A percentile compares a stretch with the other conserved stretches of the same genome.
Conservation (phyloP, 306 rosid genomes). For the Astragalus membranaceus region DNA sequence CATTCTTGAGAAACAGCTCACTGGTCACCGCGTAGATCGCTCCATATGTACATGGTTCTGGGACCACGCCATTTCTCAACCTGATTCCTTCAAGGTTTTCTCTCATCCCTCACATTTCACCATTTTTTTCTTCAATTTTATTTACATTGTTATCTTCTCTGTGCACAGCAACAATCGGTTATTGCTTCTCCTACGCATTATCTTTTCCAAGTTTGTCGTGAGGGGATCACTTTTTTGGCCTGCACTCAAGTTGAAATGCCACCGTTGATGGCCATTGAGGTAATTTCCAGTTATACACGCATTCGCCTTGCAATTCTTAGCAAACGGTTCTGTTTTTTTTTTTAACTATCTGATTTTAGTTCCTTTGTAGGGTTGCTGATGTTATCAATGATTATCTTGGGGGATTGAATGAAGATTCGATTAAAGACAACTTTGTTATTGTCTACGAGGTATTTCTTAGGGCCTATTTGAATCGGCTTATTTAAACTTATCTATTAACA, state of each 20-base stretch:
- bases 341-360: constrained; percentile 54
- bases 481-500: too few relatives aligned
- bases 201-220: constrained; percentile 83
- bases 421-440: constrained; percentile 84
- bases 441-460: constrained; percentile 62
- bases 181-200: constrained; percentile 97
- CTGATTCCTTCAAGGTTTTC: constrained; percentile 71
- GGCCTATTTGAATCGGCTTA: too few relatives aligned
- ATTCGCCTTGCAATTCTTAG: background rate
- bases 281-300: constrained; percentile 7
- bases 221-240: constrained; percentile 91
- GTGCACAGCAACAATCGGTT: constrained; percentile 67
- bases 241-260: constrained; percentile 98
- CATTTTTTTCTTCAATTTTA: background rate
- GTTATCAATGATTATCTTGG: constrained; percentile 86
- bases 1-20: constrained; percentile 91
- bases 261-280: constrained; percentile 96
- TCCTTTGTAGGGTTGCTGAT: constrained; percentile 96
- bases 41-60: constrained; percentile 91
- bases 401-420: constrained; percentile 77
- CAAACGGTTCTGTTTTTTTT: background rate
- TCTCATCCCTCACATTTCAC: background rate
- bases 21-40: constrained; percentile 96
- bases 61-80: constrained; percentile 76
- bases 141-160: background rate